Percentiles rank a stretch among this genome's conserved stretches.
phyloP scores from a whole-genome alignment of 805 yeast genomes.

The Ogataea glucozyma region DNA sequence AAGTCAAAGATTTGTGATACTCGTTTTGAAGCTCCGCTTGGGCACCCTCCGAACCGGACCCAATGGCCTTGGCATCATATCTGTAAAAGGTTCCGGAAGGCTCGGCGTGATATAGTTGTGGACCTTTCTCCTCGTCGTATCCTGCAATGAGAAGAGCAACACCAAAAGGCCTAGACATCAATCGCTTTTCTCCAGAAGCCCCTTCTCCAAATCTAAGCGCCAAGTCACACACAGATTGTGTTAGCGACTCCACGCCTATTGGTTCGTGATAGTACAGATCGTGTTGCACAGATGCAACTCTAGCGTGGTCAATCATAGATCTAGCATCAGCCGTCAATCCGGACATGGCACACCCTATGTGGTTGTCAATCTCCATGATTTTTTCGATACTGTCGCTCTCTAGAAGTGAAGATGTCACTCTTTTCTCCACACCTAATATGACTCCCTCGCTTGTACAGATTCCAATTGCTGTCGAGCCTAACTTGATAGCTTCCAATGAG shows the following conservation, averaged over 20 bases:
- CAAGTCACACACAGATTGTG: conserved; percentile 95
- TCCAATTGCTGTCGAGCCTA: conserved; percentile 98
- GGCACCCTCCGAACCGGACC: conserved; percentile 98
- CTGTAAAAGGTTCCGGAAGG: conserved; percentile 98
- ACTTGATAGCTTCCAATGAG: conserved; percentile 94
- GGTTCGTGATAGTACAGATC: conserved; percentile 88
- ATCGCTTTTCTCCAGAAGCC: conserved; percentile 90
- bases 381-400: conserved; percentile 95
- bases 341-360: conserved; percentile 98
- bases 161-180: conserved; percentile 98
- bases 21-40: conserved; percentile 97
- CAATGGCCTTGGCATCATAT: conserved; percentile 98
- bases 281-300: conserved; percentile 87
- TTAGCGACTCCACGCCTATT: conserved; percentile 87
- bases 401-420: conserved; percentile 88
- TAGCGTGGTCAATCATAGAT: conserved; percentile 97
- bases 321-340: conserved; percentile 99
- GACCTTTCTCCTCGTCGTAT: conserved; percentile 87
- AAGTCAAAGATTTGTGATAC: conserved; percentile 87
- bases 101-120: conserved; percentile 97
- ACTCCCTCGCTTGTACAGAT: conserved; percentile 95
- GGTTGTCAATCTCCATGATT: conserved; percentile 90
- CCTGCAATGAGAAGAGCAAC: conserved; percentile 97
- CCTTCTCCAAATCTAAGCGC: conserved; percentile 98
- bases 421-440: conserved; percentile 92